These are phyloP conservation scores for Populus simonii DNA, from an alignment of 345 rosid genomes.

Conservation along the genomic window DNA sequence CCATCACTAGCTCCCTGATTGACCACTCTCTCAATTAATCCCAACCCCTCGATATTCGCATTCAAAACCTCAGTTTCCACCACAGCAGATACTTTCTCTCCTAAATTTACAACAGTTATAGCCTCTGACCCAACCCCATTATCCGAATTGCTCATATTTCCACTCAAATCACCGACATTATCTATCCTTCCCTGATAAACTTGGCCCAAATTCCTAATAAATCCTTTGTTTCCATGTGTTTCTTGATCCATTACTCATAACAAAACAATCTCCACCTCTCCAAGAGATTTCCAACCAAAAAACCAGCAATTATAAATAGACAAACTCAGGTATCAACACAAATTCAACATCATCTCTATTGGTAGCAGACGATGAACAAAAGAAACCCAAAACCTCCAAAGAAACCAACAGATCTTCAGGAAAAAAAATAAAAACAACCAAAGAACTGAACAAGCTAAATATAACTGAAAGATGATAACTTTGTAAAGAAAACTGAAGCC, in stretches of 20 bases:
- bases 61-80: not conserved
- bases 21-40: not conserved
- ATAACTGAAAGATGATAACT: not conserved
- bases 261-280: slow-evolving; percentile 5
- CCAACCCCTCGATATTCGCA: not conserved
- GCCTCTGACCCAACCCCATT: not conserved
- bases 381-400: not conserved
- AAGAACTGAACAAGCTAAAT: not conserved
- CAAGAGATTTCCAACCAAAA: slow-evolving; percentile 6
- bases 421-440: not conserved
- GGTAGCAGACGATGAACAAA: not conserved
- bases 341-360: not conserved
- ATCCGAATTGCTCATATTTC: slow-evolving; percentile 1
- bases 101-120: slow-evolving; percentile 2
- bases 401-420: not conserved
- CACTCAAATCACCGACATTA: not conserved
- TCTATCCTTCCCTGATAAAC: not conserved
- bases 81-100: not conserved
- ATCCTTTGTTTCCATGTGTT: not conserved
- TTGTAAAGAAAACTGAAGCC: not conserved
- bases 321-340: not conserved
- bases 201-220: not conserved
- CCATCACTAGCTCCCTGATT: slow-evolving; percentile 7
- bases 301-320: not conserved
- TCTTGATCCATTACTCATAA: slow-evolving; percentile 38